phyloP scores from a whole-genome alignment of 306 rosid species.

The Herpetospermum pedunculosum region DNA sequence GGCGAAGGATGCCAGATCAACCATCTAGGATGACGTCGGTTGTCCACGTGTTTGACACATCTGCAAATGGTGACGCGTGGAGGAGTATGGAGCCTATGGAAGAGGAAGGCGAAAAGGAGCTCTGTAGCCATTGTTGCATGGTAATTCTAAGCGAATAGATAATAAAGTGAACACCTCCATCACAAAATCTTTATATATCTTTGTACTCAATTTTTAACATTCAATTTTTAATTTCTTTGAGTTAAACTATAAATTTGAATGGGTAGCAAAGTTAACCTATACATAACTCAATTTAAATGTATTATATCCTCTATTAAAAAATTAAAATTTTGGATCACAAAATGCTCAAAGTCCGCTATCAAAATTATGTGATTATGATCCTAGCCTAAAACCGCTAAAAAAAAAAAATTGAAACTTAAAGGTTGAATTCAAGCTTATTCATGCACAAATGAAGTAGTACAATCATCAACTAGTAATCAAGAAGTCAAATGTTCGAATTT shows the following conservation, averaged over 20 bases:
- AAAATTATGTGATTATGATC: no score
- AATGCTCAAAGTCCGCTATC: no score
- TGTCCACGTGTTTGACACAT: slow-evolving; percentile 25
- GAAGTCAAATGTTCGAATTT: no score
- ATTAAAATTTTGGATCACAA: no score
- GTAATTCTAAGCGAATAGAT: background rate
- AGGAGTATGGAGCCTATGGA: slow-evolving; percentile 20
- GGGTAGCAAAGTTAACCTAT: background rate
- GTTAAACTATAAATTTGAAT: background rate
- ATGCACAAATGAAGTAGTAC: no score
- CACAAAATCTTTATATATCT: background rate
- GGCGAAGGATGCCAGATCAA: slow-evolving; percentile 9
- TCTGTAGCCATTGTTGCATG: slow-evolving; percentile 21
- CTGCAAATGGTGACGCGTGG: slow-evolving; percentile 7
- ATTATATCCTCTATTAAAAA: no score
- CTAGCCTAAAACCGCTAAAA: no score
- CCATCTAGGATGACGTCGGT: background rate
- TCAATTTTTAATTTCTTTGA: background rate
- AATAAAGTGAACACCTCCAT: no score
- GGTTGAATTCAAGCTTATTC: no score
- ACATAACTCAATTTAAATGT: no score
- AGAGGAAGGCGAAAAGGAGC: slow-evolving; percentile 13
- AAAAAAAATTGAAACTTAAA: no score
- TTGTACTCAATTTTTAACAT: background rate
- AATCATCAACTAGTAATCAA: no score